A percentile compares a stretch with the other conserved stretches of the same genome.
Conservation (phyloP, 2,329 filamentous ascomycete species). For the Ophiostoma ulmi region DNA sequence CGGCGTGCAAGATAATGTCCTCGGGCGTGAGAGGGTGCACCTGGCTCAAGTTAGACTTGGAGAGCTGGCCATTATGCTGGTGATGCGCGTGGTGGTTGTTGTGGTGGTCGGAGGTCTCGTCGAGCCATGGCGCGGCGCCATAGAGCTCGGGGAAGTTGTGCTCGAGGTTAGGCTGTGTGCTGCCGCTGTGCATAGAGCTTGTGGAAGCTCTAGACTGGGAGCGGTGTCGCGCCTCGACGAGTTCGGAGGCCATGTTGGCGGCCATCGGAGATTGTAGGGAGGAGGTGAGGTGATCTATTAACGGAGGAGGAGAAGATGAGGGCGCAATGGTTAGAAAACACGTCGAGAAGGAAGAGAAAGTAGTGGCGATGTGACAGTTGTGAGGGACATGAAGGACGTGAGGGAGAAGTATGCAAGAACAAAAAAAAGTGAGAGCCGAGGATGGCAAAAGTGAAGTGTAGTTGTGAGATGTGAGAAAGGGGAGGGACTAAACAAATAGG, state of each 20-base stretch:
- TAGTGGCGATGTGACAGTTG: neutral
- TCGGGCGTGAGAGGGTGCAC: conserved; percentile 50
- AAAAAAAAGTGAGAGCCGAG: neutral
- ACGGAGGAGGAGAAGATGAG: neutral
- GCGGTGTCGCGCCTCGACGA: conserved; percentile 45
- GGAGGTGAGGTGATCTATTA: conserved; percentile 28
- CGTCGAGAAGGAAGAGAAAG: neutral
- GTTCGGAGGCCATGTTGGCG: conserved; percentile 27
- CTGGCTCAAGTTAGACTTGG: conserved; percentile 25
- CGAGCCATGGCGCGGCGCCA: conserved; percentile 45
- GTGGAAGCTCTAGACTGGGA: conserved; percentile 53
- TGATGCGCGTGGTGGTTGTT: conserved; percentile 43
- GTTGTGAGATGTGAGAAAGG: conserved; percentile 5
- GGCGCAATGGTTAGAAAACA: conserved; percentile 12
- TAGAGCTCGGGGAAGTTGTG: conserved; percentile 46
- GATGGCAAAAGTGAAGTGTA: neutral
- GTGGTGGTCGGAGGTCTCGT: conserved; percentile 40
- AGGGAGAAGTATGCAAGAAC: conserved; percentile 6
- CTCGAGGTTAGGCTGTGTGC: conserved; percentile 49
- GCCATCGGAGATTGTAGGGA: conserved; percentile 29
- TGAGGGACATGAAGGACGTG: conserved; percentile 1
- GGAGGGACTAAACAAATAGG: conserved; percentile 11
- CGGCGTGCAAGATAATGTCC: conserved; percentile 55
- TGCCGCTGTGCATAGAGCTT: conserved; percentile 51
- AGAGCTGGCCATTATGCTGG: conserved; percentile 41